Percentiles rank a stretch among this genome's conserved stretches.
Conservation (phyloP, 345 rosid species). For the Lepidium aucheri region DNA sequence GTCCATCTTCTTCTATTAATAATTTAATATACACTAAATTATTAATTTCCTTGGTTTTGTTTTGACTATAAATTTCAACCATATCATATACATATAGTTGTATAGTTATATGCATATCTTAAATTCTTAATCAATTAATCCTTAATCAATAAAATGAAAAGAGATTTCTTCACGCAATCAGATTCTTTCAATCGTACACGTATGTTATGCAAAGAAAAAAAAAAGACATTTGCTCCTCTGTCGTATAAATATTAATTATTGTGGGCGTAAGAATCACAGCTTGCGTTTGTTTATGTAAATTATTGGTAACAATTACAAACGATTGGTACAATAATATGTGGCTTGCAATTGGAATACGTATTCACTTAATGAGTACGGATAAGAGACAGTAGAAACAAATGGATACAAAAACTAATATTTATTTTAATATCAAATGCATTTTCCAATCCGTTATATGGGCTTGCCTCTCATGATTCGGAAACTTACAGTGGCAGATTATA, state of each 20-base stretch:
- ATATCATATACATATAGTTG: background rate
- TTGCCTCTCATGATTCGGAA: too few relatives aligned
- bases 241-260: background rate
- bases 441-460: too few relatives aligned
- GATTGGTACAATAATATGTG: too few relatives aligned
- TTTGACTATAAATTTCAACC: background rate
- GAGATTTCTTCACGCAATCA: conserved; percentile 20
- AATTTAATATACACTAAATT: background rate
- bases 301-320: too few relatives aligned
- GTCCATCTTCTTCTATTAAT: conserved; percentile 5
- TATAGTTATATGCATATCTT: background rate
- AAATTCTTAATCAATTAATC: background rate
- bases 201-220: background rate
- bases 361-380: too few relatives aligned
- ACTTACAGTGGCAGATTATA: too few relatives aligned
- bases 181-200: background rate
- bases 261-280: too few relatives aligned
- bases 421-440: too few relatives aligned
- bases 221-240: background rate
- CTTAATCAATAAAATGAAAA: background rate
- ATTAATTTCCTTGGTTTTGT: background rate
- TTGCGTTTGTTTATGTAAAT: too few relatives aligned
- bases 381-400: too few relatives aligned
- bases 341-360: too few relatives aligned
- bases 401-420: too few relatives aligned